Evolutionary conservation across 1,139 yeast species (phyloP).

Genomic region (Spathaspora jeffriesii): DNA sequence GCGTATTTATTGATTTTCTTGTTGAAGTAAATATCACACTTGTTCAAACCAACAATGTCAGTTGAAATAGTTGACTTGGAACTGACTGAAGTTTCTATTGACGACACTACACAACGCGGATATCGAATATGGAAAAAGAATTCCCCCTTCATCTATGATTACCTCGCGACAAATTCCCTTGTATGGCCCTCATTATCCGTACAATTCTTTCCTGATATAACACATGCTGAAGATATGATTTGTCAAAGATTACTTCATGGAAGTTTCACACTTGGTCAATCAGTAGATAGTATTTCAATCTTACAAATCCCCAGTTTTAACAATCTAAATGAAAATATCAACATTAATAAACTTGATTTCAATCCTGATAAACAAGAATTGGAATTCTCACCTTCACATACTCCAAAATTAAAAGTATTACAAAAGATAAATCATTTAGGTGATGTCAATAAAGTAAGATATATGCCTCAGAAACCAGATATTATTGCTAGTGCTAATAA

Average conservation of each 20-base stretch:
- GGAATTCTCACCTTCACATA: slow-evolving; percentile 29
- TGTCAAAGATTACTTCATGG: slow-evolving; percentile 41
- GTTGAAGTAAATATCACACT: too few relatives aligned
- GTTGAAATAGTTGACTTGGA: neutral
- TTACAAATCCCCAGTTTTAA: slow-evolving; percentile 36
- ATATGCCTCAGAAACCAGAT: slow-evolving; percentile 48
- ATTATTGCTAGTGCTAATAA: slow-evolving; percentile 44
- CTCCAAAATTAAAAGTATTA: slow-evolving; percentile 25
- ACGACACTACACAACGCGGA: slow-evolving; percentile 27
- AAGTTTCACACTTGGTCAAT: slow-evolving; percentile 46
- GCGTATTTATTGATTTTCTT: too few relatives aligned
- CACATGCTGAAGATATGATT: slow-evolving; percentile 14
- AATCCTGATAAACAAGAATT: slow-evolving; percentile 44
- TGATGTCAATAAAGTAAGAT: slow-evolving; percentile 42
- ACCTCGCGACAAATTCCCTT: slow-evolving; percentile 47
- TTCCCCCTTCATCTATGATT: slow-evolving; percentile 52
- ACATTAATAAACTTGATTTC: slow-evolving; percentile 34
- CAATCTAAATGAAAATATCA: slow-evolving; percentile 30
- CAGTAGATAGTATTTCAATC: slow-evolving; percentile 39
- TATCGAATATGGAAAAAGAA: slow-evolving; percentile 59
- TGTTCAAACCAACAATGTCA: neutral
- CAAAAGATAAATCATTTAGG: slow-evolving; percentile 47
- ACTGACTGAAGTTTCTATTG: slow-evolving; percentile 16
- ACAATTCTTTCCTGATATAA: slow-evolving; percentile 58
- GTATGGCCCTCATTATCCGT: slow-evolving; percentile 58